Percentiles rank a stretch among this genome's conserved stretches.
Evolutionary conservation across 164 flowering plant species (phyloP).

Genomic region (Dillenia turbinata): DNA sequence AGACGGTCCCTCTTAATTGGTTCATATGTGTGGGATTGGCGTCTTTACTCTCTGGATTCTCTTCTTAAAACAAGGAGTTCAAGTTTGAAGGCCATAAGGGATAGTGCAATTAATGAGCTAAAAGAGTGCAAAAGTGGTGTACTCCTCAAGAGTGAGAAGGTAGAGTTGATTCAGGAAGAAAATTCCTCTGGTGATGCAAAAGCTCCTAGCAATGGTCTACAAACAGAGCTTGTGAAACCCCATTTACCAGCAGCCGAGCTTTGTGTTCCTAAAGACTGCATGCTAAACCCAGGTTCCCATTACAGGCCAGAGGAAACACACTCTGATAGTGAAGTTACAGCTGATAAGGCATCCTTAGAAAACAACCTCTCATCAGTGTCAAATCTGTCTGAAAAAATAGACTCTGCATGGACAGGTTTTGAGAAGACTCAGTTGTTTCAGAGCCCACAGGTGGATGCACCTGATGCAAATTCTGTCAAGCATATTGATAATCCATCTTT

Average conservation of each 20-base stretch:
- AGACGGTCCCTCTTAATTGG: conserved; percentile 64
- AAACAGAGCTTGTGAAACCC: conserved; percentile 16
- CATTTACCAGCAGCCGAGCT: conserved; percentile 5
- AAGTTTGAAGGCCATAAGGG: conserved; percentile 24
- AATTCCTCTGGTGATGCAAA: conserved; percentile 23
- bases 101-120: conserved; percentile 20
- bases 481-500: conserved; percentile 32
- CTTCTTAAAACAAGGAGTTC: conserved; percentile 34
- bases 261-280: conserved; percentile 15
- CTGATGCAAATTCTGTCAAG: conserved; percentile 20
- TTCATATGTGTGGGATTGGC: conserved; percentile 74
- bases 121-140: conserved; percentile 38
- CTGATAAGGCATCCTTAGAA: conserved; percentile 19
- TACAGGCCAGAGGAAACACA: conserved; percentile 23
- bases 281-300: conserved; percentile 9
- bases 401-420: conserved; percentile 88
- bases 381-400: conserved; percentile 80
- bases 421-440: conserved; percentile 18
- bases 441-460: conserved; percentile 18
- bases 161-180: conserved; percentile 25
- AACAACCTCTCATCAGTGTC: conserved; percentile 40
- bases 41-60: conserved; percentile 56
- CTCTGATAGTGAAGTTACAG: conserved; percentile 27
- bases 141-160: conserved; percentile 19
- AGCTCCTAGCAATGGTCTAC: conserved; percentile 12